Conservation (phyloP, 2,329 filamentous ascomycete genomes). For the Penicillium sp. region DNA sequence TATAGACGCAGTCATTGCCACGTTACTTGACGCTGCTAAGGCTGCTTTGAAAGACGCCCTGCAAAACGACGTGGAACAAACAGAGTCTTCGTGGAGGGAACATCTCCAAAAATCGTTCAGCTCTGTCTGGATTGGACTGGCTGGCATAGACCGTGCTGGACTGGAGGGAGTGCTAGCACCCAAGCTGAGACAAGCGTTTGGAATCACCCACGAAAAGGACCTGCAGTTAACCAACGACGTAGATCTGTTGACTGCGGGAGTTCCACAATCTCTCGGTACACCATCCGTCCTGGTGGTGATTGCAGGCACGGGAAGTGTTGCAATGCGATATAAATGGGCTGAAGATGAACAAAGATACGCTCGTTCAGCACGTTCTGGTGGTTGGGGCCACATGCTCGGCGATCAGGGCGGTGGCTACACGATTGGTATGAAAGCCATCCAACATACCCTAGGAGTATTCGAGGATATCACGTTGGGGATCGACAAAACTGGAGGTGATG, state of each 20-base stretch:
- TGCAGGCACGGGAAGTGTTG: slow-evolving; percentile 47
- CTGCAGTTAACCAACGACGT: slow-evolving; percentile 44
- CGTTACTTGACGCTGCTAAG: slow-evolving; percentile 24
- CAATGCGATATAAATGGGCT: slow-evolving; percentile 39
- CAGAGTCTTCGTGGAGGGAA: slow-evolving; percentile 4
- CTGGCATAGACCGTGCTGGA: slow-evolving; percentile 42
- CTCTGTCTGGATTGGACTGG: slow-evolving; percentile 43
- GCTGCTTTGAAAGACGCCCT: slow-evolving; percentile 15
- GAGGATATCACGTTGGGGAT: slow-evolving; percentile 29
- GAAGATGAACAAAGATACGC: slow-evolving; percentile 16
- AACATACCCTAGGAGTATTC: slow-evolving; percentile 31
- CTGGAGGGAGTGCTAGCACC: slow-evolving; percentile 29
- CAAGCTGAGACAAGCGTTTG: slow-evolving; percentile 31
- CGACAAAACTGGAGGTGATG: neutral
- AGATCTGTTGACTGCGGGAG: slow-evolving; percentile 38
- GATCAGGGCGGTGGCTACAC: slow-evolving; percentile 48
- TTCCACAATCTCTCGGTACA: slow-evolving; percentile 14
- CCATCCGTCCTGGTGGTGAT: slow-evolving; percentile 39
- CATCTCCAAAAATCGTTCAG: slow-evolving; percentile 23
- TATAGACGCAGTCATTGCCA: slow-evolving; percentile 28
- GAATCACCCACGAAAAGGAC: slow-evolving; percentile 17
- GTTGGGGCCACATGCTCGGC: slow-evolving; percentile 48
- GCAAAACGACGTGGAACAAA: neutral
- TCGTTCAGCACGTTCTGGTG: slow-evolving; percentile 41
- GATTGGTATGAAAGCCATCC: slow-evolving; percentile 41